Evolutionary conservation across 2,329 filamentous ascomycete genomes (phyloP).

Genomic region (Huntiella moniliformis): DNA sequence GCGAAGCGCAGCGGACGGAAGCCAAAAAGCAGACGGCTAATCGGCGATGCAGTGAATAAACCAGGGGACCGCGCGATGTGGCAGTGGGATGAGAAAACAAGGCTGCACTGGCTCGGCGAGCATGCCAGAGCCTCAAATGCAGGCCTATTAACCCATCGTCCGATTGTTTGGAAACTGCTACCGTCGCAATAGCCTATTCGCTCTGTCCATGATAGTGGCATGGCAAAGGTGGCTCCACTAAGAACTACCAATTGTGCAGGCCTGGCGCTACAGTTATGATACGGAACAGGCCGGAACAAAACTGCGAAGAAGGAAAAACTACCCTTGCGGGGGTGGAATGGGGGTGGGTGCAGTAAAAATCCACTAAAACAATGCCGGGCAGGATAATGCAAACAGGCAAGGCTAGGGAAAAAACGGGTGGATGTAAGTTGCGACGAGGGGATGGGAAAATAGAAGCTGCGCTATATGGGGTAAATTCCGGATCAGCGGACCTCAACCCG

Average conservation of each 20-base stretch:
- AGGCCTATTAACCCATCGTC: too few species aligned
- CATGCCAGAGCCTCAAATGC: too few species aligned
- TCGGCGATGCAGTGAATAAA: too few species aligned
- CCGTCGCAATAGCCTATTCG: too few species aligned
- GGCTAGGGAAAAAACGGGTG: conserved; percentile 12
- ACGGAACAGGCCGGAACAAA: not conserved
- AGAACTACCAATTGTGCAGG: too few species aligned
- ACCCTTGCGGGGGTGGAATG: not conserved
- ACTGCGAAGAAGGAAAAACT: not conserved
- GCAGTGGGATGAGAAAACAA: too few species aligned
- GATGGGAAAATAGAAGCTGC: conserved; percentile 1
- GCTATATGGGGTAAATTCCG: not conserved
- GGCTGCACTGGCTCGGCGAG: too few species aligned
- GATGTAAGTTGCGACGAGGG: conserved; percentile 2
- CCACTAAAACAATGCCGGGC: conserved; percentile 3
- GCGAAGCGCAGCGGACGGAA: conserved; percentile 3
- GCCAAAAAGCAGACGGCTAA: not conserved
- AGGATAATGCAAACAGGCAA: conserved; percentile 3
- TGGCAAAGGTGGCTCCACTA: too few species aligned
- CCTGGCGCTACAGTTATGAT: not conserved
- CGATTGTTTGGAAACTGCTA: too few species aligned
- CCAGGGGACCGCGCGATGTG: too few species aligned
- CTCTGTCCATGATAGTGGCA: too few species aligned
- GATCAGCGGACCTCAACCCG: too few species aligned
- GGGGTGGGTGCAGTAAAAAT: not conserved